Evolutionary conservation across 768 basidiomycete genomes (phyloP), one percentile per base, ranked within the genome.

Genomic region (Serendipita sp.): DNA sequence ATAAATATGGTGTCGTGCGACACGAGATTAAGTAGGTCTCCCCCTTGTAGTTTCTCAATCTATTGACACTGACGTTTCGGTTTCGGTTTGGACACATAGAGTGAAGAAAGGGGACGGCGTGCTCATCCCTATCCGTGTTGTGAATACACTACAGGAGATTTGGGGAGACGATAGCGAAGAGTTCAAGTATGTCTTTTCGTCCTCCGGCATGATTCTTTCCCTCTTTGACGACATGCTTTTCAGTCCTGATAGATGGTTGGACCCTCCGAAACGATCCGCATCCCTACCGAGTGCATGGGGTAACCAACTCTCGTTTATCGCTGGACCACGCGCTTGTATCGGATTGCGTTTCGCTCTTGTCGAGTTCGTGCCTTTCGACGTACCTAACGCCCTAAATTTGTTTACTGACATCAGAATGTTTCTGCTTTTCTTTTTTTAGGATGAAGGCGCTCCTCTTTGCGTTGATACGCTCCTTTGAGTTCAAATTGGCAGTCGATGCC

Each of bases 121-220:
- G 23, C 2, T 23, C 23, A 23, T 23, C 2, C 23, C 23, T 23
- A 23, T 23, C 23, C 23, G 23, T 2, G 69, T 72, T 2, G 68
- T 73, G 67, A 75, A 77, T 58, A 65, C 63, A 23, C 36, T 64
- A 23, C 48, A 65, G 43, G 58, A 16, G 27, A 48, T 70, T 8
- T 70, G 66, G 55, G 69, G 69, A 0, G 53, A 55, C 23, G 69
- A 70, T 40, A 66, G 67, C 2, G 34, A 29, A 23, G 65, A 67
- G 53, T 70, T 70, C 68, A 68, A 62, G 68, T 69, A 44, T 34
- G 66, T 64, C 43, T 62, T 18, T 53, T 27, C 23, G 52, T 53
- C 13, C 13, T n/a, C n/a, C n/a, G n/a, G 13, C 52, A 13, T n/a
- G 31, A n/a, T 23, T 23, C 23, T 23, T 23, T 23, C 23, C 23